A percentile compares a stretch with the other conserved stretches of the same genome.
Conservation (phyloP, 2,329 filamentous ascomycete species). For the Mariannaea elegans region DNA sequence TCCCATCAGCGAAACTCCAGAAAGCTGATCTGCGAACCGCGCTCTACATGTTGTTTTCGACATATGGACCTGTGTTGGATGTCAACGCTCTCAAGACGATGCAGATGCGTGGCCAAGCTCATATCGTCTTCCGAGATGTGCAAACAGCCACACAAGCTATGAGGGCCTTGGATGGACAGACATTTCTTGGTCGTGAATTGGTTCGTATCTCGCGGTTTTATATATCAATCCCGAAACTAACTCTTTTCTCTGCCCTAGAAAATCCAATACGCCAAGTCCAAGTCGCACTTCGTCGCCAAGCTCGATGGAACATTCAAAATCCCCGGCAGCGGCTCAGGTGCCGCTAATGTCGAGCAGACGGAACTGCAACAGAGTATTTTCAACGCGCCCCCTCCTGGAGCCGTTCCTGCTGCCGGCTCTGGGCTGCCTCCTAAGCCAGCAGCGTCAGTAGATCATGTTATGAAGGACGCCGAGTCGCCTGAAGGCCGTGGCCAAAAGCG, state of each 20-base stretch:
- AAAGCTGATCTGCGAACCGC: slow-evolving; percentile 87
- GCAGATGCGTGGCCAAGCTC: slow-evolving; percentile 96
- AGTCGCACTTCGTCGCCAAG: slow-evolving; percentile 88
- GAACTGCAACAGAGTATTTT: slow-evolving; percentile 84
- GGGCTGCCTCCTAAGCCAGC: slow-evolving; percentile 59
- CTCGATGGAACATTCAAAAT: slow-evolving; percentile 90
- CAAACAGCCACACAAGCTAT: slow-evolving; percentile 95
- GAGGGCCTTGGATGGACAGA: slow-evolving; percentile 84
- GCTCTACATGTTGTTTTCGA: slow-evolving; percentile 93
- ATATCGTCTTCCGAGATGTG: slow-evolving; percentile 88
- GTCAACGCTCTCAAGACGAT: slow-evolving; percentile 87
- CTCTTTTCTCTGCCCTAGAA: slow-evolving; percentile 62
- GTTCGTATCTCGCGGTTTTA: slow-evolving; percentile 60
- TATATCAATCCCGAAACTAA: slow-evolving; percentile 12
- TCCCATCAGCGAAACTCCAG: slow-evolving; percentile 85
- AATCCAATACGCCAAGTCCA: slow-evolving; percentile 90
- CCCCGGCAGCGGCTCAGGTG: slow-evolving; percentile 62
- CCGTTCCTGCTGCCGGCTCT: slow-evolving; percentile 52
- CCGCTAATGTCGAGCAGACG: slow-evolving; percentile 69
- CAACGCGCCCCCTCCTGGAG: slow-evolving; percentile 68
- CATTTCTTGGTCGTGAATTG: slow-evolving; percentile 86
- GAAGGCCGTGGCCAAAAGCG: slow-evolving; percentile 75
- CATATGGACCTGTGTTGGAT: slow-evolving; percentile 91
- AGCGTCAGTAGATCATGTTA: slow-evolving; percentile 55
- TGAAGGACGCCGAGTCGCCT: slow-evolving; percentile 61